phyloP scores from a whole-genome alignment of 768 basidiomycete species.

The Lactifluus volemus region DNA sequence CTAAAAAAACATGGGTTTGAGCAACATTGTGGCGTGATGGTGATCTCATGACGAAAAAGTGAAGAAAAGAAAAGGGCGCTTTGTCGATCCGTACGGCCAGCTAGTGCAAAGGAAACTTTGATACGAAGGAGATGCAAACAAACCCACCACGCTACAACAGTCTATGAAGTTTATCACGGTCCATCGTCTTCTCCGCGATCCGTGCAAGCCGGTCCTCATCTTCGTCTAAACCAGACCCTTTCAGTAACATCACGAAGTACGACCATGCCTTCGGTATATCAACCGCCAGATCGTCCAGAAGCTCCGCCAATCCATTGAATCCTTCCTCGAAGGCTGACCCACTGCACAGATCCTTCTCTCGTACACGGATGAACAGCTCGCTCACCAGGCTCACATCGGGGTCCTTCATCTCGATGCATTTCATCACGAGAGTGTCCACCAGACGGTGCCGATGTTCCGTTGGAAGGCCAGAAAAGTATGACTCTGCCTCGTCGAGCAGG shows the following conservation, averaged over 20 bases:
- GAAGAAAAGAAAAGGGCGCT: too few relatives aligned
- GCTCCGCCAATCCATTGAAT: constrained; percentile 57
- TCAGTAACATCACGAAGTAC: constrained; percentile 67
- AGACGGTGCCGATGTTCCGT: constrained; percentile 52
- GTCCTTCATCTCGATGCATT: constrained; percentile 75
- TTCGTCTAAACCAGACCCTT: constrained; percentile 49
- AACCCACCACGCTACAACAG: constrained; percentile 9
- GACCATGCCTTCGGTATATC: constrained; percentile 84
- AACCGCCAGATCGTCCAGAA: constrained; percentile 81
- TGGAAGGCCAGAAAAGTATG: constrained; percentile 73
- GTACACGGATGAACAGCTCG: constrained; percentile 59
- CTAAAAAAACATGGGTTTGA: too few relatives aligned
- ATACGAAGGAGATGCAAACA: constrained; percentile 5
- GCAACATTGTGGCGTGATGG: too few relatives aligned
- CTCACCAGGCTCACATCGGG: constrained; percentile 70
- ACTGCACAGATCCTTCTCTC: constrained; percentile 51
- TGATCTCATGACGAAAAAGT: too few relatives aligned
- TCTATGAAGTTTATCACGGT: constrained; percentile 47
- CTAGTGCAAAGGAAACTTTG: constrained; percentile 2
- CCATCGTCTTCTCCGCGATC: constrained; percentile 52
- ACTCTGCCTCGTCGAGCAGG: constrained; percentile 79
- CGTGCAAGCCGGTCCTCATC: constrained; percentile 50
- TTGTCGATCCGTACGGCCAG: too few relatives aligned
- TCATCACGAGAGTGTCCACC: constrained; percentile 65
- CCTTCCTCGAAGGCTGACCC: constrained; percentile 64